Base-by-base conservation (phyloP, 768 basidiomycete genomes). In the Podaxis carcinomalis region DNA sequence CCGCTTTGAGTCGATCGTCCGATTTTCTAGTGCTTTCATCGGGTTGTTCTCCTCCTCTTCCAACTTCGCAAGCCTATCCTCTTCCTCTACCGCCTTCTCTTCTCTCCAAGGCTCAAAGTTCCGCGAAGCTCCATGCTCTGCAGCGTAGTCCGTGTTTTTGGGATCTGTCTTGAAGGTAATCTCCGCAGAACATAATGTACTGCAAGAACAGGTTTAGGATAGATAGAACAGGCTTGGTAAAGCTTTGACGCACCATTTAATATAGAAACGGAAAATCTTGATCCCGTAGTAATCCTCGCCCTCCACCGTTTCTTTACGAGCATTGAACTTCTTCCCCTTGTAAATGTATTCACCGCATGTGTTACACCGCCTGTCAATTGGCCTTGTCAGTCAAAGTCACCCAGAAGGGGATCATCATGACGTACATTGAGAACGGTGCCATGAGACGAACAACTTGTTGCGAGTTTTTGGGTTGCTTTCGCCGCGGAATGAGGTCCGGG, bases 81-180 rank as follows among this genome's bases (percentile, higher is more conserved):
- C 89, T 68, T 93, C 91, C 66, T 92, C 86, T 1, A 80, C 85
- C 0, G 83, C 88, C 65, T 81, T 68, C 69, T 93, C 89, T 58
- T 95, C 93, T 67, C 93, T 77, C 95, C 95, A 98, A 11, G 95
- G 94, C 75, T 99, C 97, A 69, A 98, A 98, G 72, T 98, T 99
- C 4, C 97, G 86, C 3, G 92, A 94, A 28, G 97, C 97, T 32
- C 97, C 97, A 69, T 98, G 96, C 75, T 99, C 96, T 46, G 93
- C 93, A 19, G 80, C 44, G 66, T 96, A 96, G 71, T 96, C 94
- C 0, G 95, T 95, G 70, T 97, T 95, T 82, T 96, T 96, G 19
- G 96, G 96, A 71, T 99, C 96, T 0, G 97, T 99, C 74, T 98
- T 98, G 87, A 99, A 99, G 0, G 97, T 98, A 65, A 99, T 98